Conservation (phyloP, 2,329 filamentous ascomycete genomes). For the Metarhizium guizhouense region DNA sequence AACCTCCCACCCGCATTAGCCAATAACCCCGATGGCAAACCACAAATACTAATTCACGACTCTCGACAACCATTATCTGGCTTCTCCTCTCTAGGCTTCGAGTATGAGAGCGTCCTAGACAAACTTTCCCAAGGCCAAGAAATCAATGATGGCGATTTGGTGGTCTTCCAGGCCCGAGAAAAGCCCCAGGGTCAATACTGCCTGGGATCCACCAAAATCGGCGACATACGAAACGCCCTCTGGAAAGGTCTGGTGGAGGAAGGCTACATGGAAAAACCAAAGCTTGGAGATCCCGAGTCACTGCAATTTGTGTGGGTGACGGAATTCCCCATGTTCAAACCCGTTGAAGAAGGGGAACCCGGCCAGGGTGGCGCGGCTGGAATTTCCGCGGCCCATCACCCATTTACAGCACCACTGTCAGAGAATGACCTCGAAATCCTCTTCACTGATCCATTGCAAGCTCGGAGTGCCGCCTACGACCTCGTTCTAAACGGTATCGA, state of each 20-base stretch:
- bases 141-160: slow-evolving; percentile 56
- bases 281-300: slow-evolving; percentile 26
- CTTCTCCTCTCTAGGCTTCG: slow-evolving; percentile 61
- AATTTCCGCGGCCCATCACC: slow-evolving; percentile 84
- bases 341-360: slow-evolving; percentile 50
- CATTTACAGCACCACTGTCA: slow-evolving; percentile 81
- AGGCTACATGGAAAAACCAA: slow-evolving; percentile 40
- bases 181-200: slow-evolving; percentile 46
- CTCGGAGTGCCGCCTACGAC: slow-evolving; percentile 84
- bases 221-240: slow-evolving; percentile 61
- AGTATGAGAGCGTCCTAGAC: slow-evolving; percentile 50
- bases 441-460: slow-evolving; percentile 59
- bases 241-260: slow-evolving; percentile 60
- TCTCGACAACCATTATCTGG: slow-evolving; percentile 65
- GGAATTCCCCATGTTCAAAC: slow-evolving; percentile 89
- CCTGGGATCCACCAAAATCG: slow-evolving; percentile 58
- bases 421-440: slow-evolving; percentile 66
- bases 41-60: slow-evolving; percentile 71
- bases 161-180: slow-evolving; percentile 72
- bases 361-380: slow-evolving; percentile 77
- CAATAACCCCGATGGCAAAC: slow-evolving; percentile 66
- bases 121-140: slow-evolving; percentile 30
- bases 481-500: slow-evolving; percentile 93
- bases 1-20: slow-evolving; percentile 48
- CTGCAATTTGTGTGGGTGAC: slow-evolving; percentile 77